Conservation (phyloP, 108 stramenopile genomes). For the Chaetoceros muelleri region DNA sequence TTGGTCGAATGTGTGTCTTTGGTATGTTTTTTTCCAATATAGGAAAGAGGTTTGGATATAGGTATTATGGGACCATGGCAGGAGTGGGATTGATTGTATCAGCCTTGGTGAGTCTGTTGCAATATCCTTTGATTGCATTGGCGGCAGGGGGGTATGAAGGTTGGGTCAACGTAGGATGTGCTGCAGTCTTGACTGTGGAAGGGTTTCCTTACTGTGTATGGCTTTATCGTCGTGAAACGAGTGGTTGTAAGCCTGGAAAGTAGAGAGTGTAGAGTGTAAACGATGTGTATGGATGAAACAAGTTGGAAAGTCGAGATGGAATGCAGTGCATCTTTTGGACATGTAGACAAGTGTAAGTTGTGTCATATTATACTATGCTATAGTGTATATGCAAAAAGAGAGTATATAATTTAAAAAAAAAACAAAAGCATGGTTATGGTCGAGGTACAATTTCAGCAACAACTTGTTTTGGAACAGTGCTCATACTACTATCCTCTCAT, state of each 20-base stretch:
- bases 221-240: constrained; percentile 19
- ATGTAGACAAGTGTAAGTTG: too few relatives aligned
- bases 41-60: constrained; percentile 34
- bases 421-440: too few relatives aligned
- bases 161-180: constrained; percentile 11
- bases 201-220: constrained; percentile 28
- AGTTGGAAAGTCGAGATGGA: too few relatives aligned
- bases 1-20: constrained; percentile 32
- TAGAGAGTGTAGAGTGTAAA: not conserved
- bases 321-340: too few relatives aligned
- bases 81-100: constrained; percentile 21
- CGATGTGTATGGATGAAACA: not conserved
- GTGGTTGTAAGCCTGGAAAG: not conserved
- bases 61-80: constrained; percentile 24
- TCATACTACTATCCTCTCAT: too few relatives aligned
- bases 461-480: too few relatives aligned
- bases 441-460: too few relatives aligned
- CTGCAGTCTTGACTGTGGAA: constrained; percentile 8
- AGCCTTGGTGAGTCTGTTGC: constrained; percentile 21
- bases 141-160: constrained; percentile 13
- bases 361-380: too few relatives aligned
- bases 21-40: constrained; percentile 32
- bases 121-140: constrained; percentile 25
- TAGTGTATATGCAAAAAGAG: too few relatives aligned
- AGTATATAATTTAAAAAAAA: too few relatives aligned